Conservation (phyloP, 129 eudicot genomes). For the Arctium minus region DNA sequence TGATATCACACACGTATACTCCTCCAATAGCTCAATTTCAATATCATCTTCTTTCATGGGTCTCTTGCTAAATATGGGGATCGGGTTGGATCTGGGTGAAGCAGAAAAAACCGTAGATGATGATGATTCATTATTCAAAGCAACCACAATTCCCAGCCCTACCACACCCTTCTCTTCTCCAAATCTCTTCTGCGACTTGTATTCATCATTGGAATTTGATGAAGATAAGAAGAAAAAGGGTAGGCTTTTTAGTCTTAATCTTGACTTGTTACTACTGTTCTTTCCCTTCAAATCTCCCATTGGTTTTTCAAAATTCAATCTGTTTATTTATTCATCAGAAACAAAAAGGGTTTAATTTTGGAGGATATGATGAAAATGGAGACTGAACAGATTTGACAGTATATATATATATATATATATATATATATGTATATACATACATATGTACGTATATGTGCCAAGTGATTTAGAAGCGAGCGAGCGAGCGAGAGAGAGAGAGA, state of each 20-base stretch:
- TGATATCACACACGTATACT: conserved; percentile 77
- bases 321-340: conserved; percentile 24
- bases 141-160: conserved; percentile 75
- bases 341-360: conserved; percentile 11
- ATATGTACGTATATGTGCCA: neutral
- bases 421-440: neutral
- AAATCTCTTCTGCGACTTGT: conserved; percentile 43
- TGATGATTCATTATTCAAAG: conserved; percentile 35
- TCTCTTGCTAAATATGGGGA: conserved; percentile 39
- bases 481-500: conserved; percentile 37
- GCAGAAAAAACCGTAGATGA: conserved; percentile 29
- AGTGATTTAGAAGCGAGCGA: neutral
- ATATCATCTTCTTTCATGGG: conserved; percentile 15
- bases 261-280: conserved; percentile 31
- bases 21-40: conserved; percentile 63
- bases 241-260: conserved; percentile 45
- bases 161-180: conserved; percentile 59
- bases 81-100: conserved; percentile 62
- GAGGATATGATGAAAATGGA: conserved; percentile 1
- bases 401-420: neutral
- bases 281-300: conserved; percentile 43
- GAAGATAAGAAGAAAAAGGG: conserved; percentile 40
- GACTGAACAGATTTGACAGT: conserved; percentile 11
- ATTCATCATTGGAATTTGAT: conserved; percentile 25
- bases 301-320: conserved; percentile 8